Conservation (phyloP, 495 filamentous ascomycete genomes). For the Neurospora sp. region DNA sequence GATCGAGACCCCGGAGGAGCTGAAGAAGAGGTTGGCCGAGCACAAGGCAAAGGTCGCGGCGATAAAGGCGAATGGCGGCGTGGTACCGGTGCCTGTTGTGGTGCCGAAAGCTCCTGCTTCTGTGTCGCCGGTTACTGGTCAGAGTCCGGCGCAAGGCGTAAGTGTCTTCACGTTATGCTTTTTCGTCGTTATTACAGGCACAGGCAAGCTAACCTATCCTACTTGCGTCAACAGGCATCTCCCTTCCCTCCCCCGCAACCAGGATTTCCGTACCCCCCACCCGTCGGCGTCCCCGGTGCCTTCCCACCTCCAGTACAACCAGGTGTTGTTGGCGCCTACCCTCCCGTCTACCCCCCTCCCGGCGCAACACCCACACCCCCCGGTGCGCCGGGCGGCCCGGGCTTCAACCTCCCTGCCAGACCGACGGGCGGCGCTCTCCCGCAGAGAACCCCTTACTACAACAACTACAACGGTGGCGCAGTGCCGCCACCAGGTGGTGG, state of each 20-base stretch:
- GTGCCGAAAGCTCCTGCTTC: conserved; percentile 24
- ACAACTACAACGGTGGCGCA: conserved; percentile 4
- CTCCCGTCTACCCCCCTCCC: conserved; percentile 16
- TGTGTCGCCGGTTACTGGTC: conserved; percentile 38
- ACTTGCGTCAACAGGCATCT: conserved; percentile 18
- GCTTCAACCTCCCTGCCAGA: conserved; percentile 31
- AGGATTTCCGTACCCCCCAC: conserved; percentile 22
- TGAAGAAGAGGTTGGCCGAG: conserved; percentile 75
- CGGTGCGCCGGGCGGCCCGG: not conserved
- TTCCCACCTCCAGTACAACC: conserved; percentile 20
- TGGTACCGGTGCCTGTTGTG: not conserved
- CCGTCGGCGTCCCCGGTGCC: conserved; percentile 10
- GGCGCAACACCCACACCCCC: conserved; percentile 3
- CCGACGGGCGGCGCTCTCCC: conserved; percentile 28
- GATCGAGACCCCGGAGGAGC: conserved; percentile 61
- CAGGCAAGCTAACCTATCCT: not conserved
- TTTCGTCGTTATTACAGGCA: no score
- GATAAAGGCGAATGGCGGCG: conserved; percentile 33
- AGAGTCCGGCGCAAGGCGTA: conserved; percentile 46
- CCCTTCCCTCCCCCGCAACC: conserved; percentile 35
- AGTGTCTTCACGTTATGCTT: conserved; percentile 3
- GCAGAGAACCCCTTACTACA: conserved; percentile 24
- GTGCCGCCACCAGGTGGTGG: conserved; percentile 5
- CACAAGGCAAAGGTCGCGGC: conserved; percentile 60
- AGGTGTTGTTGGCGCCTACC: conserved; percentile 24